Base-by-base conservation (phyloP, 2,329 filamentous ascomycete species). In the Verticillium tricorpus region DNA sequence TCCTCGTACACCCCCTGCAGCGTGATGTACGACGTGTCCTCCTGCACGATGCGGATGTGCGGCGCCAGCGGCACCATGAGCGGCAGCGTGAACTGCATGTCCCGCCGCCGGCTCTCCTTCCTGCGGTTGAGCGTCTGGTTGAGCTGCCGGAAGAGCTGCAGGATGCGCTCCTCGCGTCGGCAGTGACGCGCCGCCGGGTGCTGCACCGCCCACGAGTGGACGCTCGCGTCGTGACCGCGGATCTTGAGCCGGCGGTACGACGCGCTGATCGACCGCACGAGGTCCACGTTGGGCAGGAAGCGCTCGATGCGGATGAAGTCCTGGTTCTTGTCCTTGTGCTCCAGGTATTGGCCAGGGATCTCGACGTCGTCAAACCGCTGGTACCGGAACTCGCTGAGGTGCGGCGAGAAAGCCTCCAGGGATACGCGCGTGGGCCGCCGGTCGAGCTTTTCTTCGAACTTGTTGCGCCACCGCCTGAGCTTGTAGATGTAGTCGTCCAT, bases 401-500 rank as follows among this genome's bases (percentile, higher is more conserved):
- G 91, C 57, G 92, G 91, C 56, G 93, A 97, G 73, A 91, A 96
- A 32, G 83, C 84, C 74, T 99, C 95, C 11, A 99, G 82, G 58
- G 90, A 89, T 59, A 89, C 85, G 52, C 84, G 86, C 31, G 88
- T 85, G 45, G 88, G 82, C 58, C 95, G 86, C 22, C 93, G 89
- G 73, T 99, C 95, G 57, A 99, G 87, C 75, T 96, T 96, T 79
- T 98, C 93, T 74, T 98, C 95, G 69, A 99, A 97, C 73, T 97
- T 95, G 77, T 97, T 95, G 60, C 96, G 88, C 95, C 95, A 99
- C 68, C 89, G 90, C 56, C 95, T 90, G 59, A 99, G 82, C 75
- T 97, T 98, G 75, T 97, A 92, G 65, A 99, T 98, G 79, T 99
- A 99, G 74, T 97, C 93, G 72, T 91, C 90, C 93, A 99, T 97